Base-by-base conservation (phyloP, 2,329 filamentous ascomycete species). In the Proliferodiscus dingleyae region DNA sequence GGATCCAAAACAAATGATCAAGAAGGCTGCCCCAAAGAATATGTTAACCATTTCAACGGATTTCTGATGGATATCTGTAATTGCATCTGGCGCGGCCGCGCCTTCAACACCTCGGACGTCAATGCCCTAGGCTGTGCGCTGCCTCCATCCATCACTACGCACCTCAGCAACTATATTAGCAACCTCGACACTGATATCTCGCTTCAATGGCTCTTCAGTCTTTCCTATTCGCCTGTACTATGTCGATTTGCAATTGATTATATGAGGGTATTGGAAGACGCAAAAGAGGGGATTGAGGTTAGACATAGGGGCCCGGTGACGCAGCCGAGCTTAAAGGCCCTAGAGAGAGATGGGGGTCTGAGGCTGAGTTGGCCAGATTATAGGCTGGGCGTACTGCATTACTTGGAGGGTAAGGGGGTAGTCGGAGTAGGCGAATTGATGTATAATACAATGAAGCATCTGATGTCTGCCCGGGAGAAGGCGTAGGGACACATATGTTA, bases 41-140 rank as follows among this genome's bases (percentile, higher is more conserved):
- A 84, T 45, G 77, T 89, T 32, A 78, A 80, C 52, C 68, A 75
- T 19, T 90, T 93, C 68, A 95, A 95, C 62, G 84, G 84, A 18
- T 89, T 85, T 62, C 75, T 94, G 24, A 90, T 93, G 80, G 89
- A 95, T 61, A 76, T 89, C 24, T 90, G 87, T 70, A 94, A 94
- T 61, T 80, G 86, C 41, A 64, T 93, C 37, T 94, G 88, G 88
- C 78, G 87, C 7, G 78, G 79, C 18, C 78, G 83, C 10, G 88
- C 84, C 1, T 83, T 94, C 48, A 79, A 79, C 47, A 68, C 69
- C 10, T 69, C 71, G 2, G 86, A 91, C 53, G 68, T 74, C n/a
- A 80, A 81, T 56, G 71, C 76, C 3, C 57, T 73, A 13, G 78
- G 75, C 3, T 77, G 78, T 53, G 63, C 77, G 7, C 67, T 79